Conservation (phyloP, 495 filamentous ascomycete genomes). For the Xylaria bambusicola region DNA sequence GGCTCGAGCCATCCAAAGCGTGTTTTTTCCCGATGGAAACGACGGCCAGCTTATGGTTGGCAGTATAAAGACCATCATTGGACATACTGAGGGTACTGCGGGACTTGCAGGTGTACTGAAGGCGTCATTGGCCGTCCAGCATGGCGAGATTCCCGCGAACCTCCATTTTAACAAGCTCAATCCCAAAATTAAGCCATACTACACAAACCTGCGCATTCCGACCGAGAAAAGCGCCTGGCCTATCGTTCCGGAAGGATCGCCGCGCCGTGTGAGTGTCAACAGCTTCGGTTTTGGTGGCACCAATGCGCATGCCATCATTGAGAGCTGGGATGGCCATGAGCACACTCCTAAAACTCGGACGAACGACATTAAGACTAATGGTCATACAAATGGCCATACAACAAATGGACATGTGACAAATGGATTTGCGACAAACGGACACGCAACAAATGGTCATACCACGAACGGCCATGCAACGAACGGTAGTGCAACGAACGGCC, state of each 20-base stretch:
- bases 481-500: no score
- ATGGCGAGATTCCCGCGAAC: not conserved
- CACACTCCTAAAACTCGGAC: not conserved
- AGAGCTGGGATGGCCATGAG: slow-evolving; percentile 27
- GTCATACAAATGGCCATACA: no score
- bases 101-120: slow-evolving; percentile 62
- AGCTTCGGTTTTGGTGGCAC: slow-evolving; percentile 48
- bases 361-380: not conserved
- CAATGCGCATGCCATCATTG: slow-evolving; percentile 60
- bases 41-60: slow-evolving; percentile 42
- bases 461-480: not conserved
- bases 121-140: slow-evolving; percentile 28
- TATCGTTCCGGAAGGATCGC: not conserved
- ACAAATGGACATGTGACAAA: no score
- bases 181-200: not conserved
- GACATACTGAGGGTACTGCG: slow-evolving; percentile 58
- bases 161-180: not conserved
- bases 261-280: slow-evolving; percentile 1
- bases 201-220: not conserved
- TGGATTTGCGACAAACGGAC: no score
- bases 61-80: slow-evolving; percentile 54
- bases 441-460: no score
- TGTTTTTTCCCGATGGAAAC: slow-evolving; percentile 28
- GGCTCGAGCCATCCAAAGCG: slow-evolving; percentile 40
- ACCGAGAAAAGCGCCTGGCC: not conserved